Conservation (phyloP, 2,329 filamentous ascomycete genomes). For the Colletotrichum gloeosporioides region DNA sequence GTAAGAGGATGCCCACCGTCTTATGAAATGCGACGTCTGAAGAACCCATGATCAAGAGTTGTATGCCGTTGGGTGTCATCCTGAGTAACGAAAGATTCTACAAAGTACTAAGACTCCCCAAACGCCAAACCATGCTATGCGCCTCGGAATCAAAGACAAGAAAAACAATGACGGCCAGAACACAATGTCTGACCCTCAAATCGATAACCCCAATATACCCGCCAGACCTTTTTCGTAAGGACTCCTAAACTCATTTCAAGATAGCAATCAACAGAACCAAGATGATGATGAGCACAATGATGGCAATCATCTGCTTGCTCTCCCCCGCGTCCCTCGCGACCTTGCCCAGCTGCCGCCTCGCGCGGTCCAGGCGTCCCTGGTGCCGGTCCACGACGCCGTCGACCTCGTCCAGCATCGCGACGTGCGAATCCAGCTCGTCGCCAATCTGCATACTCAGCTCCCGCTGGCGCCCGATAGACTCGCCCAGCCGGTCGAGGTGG, state of each 20-base stretch:
- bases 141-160: background rate
- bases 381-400: slow-evolving; percentile 85
- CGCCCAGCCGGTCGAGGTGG: slow-evolving; percentile 87
- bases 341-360: slow-evolving; percentile 72
- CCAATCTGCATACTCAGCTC: slow-evolving; percentile 96
- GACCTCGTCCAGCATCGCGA: slow-evolving; percentile 86
- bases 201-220: background rate
- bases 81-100: background rate
- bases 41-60: background rate
- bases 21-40: background rate
- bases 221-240: background rate
- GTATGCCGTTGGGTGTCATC: background rate
- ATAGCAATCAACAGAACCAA: slow-evolving; percentile 83
- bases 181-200: slow-evolving; percentile 43
- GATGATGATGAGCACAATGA: slow-evolving; percentile 82
- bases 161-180: background rate
- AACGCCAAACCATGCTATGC: slow-evolving; percentile 22
- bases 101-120: background rate
- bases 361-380: slow-evolving; percentile 75
- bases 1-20: background rate
- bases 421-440: slow-evolving; percentile 91
- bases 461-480: slow-evolving; percentile 85
- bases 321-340: slow-evolving; percentile 79
- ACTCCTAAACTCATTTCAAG: slow-evolving; percentile 68
- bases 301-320: slow-evolving; percentile 85